A percentile compares a stretch with the other conserved stretches of the same genome.
Conservation (phyloP, 306 rosid species). For the Cotoneaster glaucophyllus region DNA sequence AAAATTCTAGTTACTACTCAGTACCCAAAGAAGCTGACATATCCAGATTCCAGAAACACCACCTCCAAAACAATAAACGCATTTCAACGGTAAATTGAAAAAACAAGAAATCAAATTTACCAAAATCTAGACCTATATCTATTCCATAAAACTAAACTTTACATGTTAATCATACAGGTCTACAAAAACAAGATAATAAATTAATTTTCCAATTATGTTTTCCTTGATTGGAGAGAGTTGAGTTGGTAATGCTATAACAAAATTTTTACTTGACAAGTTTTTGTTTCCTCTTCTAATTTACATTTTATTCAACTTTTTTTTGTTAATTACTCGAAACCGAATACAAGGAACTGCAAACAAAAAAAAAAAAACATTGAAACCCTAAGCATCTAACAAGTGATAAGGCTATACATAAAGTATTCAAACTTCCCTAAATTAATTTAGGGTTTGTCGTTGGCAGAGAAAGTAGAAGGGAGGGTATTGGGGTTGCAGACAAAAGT, state of each 20-base stretch:
- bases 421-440: background rate
- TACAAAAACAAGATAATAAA: background rate
- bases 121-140: background rate
- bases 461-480: background rate
- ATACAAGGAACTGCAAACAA: background rate
- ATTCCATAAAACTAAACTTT: background rate
- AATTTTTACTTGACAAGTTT: background rate
- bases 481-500: background rate
- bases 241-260: background rate
- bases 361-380: background rate
- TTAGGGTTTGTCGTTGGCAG: background rate
- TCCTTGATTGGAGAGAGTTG: background rate
- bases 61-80: background rate
- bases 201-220: background rate
- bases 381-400: background rate
- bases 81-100: background rate
- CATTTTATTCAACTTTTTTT: background rate
- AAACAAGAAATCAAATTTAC: background rate
- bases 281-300: background rate
- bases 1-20: background rate
- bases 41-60: background rate
- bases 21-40: background rate
- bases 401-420: background rate
- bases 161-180: background rate
- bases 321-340: too few species aligned